Conservation (phyloP, 139 green algal species). For the Coelastrella sp. region DNA sequence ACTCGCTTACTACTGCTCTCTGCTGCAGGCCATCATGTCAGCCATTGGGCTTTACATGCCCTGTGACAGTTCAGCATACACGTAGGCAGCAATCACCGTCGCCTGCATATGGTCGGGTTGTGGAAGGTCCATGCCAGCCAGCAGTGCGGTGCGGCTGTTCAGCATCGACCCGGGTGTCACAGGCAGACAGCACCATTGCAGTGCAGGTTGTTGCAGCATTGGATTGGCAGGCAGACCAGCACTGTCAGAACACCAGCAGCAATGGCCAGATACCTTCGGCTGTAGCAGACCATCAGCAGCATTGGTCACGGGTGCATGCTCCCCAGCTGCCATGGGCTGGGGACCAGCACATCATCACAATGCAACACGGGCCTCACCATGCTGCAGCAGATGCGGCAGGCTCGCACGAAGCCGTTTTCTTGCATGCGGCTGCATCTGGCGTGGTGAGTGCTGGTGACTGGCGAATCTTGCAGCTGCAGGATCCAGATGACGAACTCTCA, state of each 20-base stretch:
- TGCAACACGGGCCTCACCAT: too few relatives aligned
- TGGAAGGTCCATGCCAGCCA: background rate
- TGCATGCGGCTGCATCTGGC: background rate
- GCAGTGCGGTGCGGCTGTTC: background rate
- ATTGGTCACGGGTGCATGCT: background rate
- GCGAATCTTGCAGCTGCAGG: background rate
- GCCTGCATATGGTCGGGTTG: background rate
- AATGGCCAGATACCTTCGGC: background rate
- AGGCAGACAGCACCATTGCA: background rate
- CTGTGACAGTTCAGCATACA: background rate
- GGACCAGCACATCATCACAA: too few relatives aligned
- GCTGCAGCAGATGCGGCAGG: background rate
- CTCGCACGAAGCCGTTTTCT: background rate
- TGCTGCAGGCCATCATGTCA: background rate
- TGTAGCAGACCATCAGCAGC: background rate
- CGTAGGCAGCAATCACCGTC: background rate
- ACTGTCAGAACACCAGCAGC: background rate
- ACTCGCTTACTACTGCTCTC: background rate
- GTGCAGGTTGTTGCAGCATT: background rate
- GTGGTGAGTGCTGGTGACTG: background rate
- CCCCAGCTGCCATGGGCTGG: too few relatives aligned
- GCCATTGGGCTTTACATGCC: background rate
- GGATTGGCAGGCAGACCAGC: background rate
- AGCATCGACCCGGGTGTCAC: background rate
- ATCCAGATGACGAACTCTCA: background rate